Percentiles rank a stretch among this genome's conserved stretches.
Evolutionary conservation across 306 rosid genomes (phyloP).

Genomic region (Malus domestica): ASM211411v1 NC_041796.1:28551501-28552000

Average conservation of each 20-base stretch:
- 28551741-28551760: not conserved
- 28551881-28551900: not conserved
- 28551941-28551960: not conserved
- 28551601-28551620: constrained; percentile 80
- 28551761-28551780: not conserved
- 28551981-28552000: not conserved
- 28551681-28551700: not conserved
- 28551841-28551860: not conserved
- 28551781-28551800: not conserved
- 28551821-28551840: not conserved
- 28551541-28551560: constrained; percentile 61
- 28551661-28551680: not conserved
- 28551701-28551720: not conserved
- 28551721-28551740: not conserved
- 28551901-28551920: not conserved
- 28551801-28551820: not conserved
- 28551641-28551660: not conserved
- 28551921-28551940: not conserved
- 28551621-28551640: constrained; percentile 84
- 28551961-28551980: too few relatives aligned
- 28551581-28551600: constrained; percentile 71
- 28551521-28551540: constrained; percentile 23
- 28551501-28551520: not conserved
- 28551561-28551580: constrained; percentile 53
- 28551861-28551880: not conserved